Evolutionary conservation across 2,329 filamentous ascomycete genomes (phyloP).

Genomic region (Colletotrichum camelliae): DNA sequence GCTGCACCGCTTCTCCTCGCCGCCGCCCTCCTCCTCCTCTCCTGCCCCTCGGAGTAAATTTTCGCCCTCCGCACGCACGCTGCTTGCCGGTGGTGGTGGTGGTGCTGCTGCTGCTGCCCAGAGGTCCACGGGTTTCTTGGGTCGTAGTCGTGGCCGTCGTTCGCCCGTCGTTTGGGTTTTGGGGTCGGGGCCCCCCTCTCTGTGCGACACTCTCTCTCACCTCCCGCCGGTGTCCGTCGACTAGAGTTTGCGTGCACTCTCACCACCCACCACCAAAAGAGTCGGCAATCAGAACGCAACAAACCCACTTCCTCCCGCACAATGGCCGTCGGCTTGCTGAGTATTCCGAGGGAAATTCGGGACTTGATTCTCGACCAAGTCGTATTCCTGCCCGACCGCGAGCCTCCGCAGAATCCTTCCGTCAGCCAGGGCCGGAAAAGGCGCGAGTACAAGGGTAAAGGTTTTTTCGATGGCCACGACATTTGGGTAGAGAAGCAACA

Average conservation of each 20-base stretch:
- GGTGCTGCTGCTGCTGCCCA: neutral
- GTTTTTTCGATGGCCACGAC: slow-evolving; percentile 23
- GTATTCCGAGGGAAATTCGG: slow-evolving; percentile 22
- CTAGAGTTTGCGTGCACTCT: neutral
- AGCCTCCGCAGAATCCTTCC: slow-evolving; percentile 4
- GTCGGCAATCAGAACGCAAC: neutral
- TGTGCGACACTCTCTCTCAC: neutral
- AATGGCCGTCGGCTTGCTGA: slow-evolving; percentile 19
- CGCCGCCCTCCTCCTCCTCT: neutral
- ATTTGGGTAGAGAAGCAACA: slow-evolving; percentile 18
- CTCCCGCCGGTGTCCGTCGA: neutral
- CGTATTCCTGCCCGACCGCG: slow-evolving; percentile 17
- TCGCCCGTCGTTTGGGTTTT: neutral
- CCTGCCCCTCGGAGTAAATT: neutral
- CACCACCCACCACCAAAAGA: neutral
- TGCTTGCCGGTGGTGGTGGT: neutral
- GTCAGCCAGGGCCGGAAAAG: slow-evolving; percentile 20
- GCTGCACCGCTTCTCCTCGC: neutral
- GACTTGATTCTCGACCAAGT: slow-evolving; percentile 22
- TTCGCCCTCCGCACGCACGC: neutral
- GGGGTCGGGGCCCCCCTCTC: neutral
- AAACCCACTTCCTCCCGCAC: neutral
- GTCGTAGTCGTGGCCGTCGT: neutral
- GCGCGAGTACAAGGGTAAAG: slow-evolving; percentile 21
- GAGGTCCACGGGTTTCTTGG: neutral